Evolutionary conservation across 2,329 filamentous ascomycete genomes (phyloP).

Genomic region (Aspergillus flavus): DNA sequence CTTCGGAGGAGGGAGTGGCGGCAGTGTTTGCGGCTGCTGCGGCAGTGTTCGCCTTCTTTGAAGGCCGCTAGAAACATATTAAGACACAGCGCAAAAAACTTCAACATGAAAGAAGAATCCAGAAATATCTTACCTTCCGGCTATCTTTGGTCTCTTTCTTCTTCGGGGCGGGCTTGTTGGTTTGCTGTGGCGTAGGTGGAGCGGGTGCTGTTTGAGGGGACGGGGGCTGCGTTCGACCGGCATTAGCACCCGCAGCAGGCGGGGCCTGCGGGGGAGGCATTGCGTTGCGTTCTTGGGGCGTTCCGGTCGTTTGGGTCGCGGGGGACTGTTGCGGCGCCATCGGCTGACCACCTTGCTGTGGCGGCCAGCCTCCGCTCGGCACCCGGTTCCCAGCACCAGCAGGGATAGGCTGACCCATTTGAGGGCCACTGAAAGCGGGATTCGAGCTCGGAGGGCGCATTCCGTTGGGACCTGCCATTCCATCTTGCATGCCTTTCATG

Average conservation of each 20-base stretch:
- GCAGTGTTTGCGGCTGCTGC: conserved; percentile 42
- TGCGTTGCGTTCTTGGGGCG: conserved; percentile 59
- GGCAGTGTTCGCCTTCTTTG: conserved; percentile 46
- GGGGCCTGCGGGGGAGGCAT: conserved; percentile 55
- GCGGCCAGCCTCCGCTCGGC: conserved; percentile 45
- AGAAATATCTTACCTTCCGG: conserved; percentile 49
- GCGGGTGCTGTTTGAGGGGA: conserved; percentile 52
- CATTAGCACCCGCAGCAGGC: conserved; percentile 40
- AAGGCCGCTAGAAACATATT: conserved; percentile 34
- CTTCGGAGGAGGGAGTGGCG: conserved; percentile 49
- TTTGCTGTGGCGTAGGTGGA: conserved; percentile 64
- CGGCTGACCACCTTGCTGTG: conserved; percentile 41
- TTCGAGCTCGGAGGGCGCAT: conserved; percentile 64
- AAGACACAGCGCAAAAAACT: conserved; percentile 18
- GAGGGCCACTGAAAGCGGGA: conserved; percentile 47
- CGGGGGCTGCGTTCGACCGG: conserved; percentile 44
- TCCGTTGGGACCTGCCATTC: conserved; percentile 47
- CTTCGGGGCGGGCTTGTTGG: conserved; percentile 61
- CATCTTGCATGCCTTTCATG: conserved; percentile 48
- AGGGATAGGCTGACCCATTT: conserved; percentile 49
- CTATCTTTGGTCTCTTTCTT: conserved; percentile 60
- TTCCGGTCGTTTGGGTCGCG: conserved; percentile 50
- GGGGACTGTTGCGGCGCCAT: conserved; percentile 53
- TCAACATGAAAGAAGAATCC: conserved; percentile 4
- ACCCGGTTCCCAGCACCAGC: conserved; percentile 42